These are phyloP conservation scores for Phaeosphaeriaceae sp. DNA, from an alignment of 2,329 filamentous ascomycete genomes.

Conservation along the genomic window DNA sequence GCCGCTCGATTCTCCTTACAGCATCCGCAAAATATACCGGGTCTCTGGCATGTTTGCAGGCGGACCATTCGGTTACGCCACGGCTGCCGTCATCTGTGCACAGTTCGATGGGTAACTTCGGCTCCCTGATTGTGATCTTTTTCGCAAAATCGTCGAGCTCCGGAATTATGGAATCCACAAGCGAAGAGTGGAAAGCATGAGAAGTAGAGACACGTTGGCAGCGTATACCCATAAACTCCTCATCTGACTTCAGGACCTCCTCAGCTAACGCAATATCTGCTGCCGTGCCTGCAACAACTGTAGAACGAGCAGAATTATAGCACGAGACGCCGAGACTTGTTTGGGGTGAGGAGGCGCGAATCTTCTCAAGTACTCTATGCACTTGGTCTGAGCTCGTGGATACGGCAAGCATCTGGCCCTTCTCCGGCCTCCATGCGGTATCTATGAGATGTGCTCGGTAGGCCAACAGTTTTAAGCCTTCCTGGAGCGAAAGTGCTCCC, in stretches of 20 bases:
- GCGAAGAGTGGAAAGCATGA: constrained; percentile 36
- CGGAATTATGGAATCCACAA: constrained; percentile 36
- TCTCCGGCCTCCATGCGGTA: constrained; percentile 23
- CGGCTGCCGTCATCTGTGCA: background rate
- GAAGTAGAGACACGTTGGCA: constrained; percentile 34
- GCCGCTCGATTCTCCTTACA: constrained; percentile 10
- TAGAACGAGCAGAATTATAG: constrained; percentile 40
- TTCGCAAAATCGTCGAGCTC: constrained; percentile 38
- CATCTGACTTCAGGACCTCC: constrained; percentile 1
- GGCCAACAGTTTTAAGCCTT: constrained; percentile 45
- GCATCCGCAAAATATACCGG: constrained; percentile 33
- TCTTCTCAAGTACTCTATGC: constrained; percentile 4
- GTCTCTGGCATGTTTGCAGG: constrained; percentile 24
- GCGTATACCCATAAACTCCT: background rate
- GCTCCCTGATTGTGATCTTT: background rate
- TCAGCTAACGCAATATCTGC: constrained; percentile 39
- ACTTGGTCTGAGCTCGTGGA: constrained; percentile 9
- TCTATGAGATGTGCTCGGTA: constrained; percentile 38
- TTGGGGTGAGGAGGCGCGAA: background rate
- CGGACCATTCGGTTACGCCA: constrained; percentile 3
- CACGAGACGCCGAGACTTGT: constrained; percentile 51
- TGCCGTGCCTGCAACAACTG: constrained; percentile 51
- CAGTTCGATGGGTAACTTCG: background rate
- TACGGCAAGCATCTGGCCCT: constrained; percentile 30
- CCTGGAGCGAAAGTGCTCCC: constrained; percentile 37